Conservation (phyloP, 1,284 basidiomycete genomes). For the Irpex sp. region DNA sequence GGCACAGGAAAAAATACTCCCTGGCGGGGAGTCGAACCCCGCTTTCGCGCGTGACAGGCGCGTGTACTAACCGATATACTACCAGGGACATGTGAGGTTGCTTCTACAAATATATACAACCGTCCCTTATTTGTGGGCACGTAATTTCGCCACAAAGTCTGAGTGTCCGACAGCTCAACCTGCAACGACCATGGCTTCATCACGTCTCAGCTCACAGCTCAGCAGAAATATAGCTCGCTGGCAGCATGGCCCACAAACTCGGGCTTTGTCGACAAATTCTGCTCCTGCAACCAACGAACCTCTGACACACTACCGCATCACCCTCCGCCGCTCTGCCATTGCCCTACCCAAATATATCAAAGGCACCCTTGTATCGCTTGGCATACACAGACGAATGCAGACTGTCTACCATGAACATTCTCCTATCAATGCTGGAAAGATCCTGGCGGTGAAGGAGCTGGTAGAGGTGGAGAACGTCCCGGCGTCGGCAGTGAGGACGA, state of each 20-base stretch:
- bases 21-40: slow-evolving; percentile 40
- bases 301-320: slow-evolving; percentile 80
- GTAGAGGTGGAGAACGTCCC: slow-evolving; percentile 85
- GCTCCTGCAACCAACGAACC: slow-evolving; percentile 20
- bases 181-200: neutral
- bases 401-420: slow-evolving; percentile 77
- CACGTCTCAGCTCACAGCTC: neutral
- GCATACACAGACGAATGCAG: slow-evolving; percentile 76
- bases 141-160: too few species aligned
- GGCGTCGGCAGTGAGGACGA: slow-evolving; percentile 55
- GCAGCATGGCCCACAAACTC: neutral
- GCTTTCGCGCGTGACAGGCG: slow-evolving; percentile 31
- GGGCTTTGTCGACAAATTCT: neutral
- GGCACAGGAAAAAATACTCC: slow-evolving; percentile 18
- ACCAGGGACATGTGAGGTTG: slow-evolving; percentile 2
- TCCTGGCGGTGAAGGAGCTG: slow-evolving; percentile 81
- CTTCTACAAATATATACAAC: too few species aligned
- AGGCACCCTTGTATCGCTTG: slow-evolving; percentile 72
- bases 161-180: neutral
- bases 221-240: neutral
- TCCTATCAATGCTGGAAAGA: slow-evolving; percentile 77
- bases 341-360: slow-evolving; percentile 70
- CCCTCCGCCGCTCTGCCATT: slow-evolving; percentile 79
- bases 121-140: too few species aligned
- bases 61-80: slow-evolving; percentile 14